Conservation (phyloP, 2,329 filamentous ascomycete genomes). For the Neocatenulostroma microsporum region DNA sequence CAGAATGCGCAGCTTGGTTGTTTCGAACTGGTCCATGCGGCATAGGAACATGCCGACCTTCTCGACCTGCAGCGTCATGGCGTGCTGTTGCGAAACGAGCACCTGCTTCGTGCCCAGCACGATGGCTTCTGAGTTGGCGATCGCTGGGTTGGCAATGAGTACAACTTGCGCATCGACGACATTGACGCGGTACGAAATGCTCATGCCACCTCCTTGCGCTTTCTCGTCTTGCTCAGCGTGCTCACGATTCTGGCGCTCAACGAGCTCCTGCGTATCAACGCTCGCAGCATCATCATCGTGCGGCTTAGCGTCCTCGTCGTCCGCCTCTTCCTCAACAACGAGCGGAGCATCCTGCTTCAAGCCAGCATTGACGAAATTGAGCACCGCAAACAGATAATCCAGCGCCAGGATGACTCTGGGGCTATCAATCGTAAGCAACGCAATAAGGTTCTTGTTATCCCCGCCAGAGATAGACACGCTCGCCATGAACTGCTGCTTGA, state of each 20-base stretch:
- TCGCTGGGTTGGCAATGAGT: constrained; percentile 87
- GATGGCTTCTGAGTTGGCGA: constrained; percentile 85
- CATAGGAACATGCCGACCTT: constrained; percentile 98
- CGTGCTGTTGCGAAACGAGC: constrained; percentile 85
- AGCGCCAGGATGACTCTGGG: constrained; percentile 90
- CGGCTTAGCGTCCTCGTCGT: constrained; percentile 37
- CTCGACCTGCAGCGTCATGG: constrained; percentile 84
- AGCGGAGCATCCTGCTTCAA: constrained; percentile 49
- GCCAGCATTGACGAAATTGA: constrained; percentile 70
- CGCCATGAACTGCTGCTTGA: constrained; percentile 94
- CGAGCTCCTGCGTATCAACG: constrained; percentile 23
- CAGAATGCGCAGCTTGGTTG: constrained; percentile 78
- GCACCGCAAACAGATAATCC: constrained; percentile 87
- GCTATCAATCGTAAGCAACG: constrained; percentile 88
- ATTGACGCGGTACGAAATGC: constrained; percentile 80
- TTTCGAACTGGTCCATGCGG: constrained; percentile 96
- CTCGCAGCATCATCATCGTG: constrained; percentile 46
- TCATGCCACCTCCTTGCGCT: constrained; percentile 49
- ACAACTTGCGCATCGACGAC: constrained; percentile 95
- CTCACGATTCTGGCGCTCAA: constrained; percentile 16
- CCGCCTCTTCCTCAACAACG: constrained; percentile 52
- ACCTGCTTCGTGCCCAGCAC: constrained; percentile 92
- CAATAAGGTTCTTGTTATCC: constrained; percentile 71
- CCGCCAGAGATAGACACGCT: constrained; percentile 88
- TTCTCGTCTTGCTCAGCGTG: constrained; percentile 26